Evolutionary conservation across 106 monocot genomes (phyloP).

Genomic region (Gastrodia elata): DNA sequence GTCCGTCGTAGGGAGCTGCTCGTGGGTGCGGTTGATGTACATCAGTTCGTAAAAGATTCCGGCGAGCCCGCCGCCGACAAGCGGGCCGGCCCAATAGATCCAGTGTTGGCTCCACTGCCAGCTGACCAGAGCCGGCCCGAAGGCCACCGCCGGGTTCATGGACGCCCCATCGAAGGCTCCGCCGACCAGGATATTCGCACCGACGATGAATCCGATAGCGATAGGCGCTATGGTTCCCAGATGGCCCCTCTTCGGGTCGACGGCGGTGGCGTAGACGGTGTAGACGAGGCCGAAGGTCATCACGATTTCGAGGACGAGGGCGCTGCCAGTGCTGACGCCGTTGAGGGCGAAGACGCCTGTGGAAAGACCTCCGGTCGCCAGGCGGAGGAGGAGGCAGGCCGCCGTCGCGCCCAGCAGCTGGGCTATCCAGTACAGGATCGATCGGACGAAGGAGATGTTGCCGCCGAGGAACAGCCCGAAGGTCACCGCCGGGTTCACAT

Average conservation of each 20-base stretch:
- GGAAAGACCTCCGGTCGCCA: conserved; percentile 23
- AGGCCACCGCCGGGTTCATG: conserved; percentile 41
- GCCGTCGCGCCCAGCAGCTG: conserved; percentile 33
- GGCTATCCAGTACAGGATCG: conserved; percentile 37
- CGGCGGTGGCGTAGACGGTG: conserved; percentile 45
- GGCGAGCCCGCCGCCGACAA: conserved; percentile 33
- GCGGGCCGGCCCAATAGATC: conserved; percentile 39
- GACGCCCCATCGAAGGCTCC: conserved; percentile 37
- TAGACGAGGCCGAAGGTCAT: conserved; percentile 44
- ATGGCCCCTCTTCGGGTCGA: conserved; percentile 35
- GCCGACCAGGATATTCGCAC: conserved; percentile 32
- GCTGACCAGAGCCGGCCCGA: conserved; percentile 38
- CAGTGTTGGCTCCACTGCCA: conserved; percentile 30
- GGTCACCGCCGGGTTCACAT: conserved; percentile 52
- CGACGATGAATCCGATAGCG: conserved; percentile 40
- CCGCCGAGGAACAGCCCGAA: conserved; percentile 50
- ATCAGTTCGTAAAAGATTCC: conserved; percentile 27
- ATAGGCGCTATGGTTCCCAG: conserved; percentile 35
- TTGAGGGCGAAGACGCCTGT: conserved; percentile 23
- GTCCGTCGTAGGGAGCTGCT: conserved; percentile 30
- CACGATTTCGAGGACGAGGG: conserved; percentile 28
- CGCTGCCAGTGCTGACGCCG: conserved; percentile 21
- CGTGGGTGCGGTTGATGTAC: conserved; percentile 24
- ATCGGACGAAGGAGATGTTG: conserved; percentile 40
- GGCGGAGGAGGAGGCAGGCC: conserved; percentile 42